Percentiles rank a stretch among this genome's conserved stretches.
Evolutionary conservation across 2,329 filamentous ascomycete genomes (phyloP).

Genomic region (Stachybotrys elegans): DNA sequence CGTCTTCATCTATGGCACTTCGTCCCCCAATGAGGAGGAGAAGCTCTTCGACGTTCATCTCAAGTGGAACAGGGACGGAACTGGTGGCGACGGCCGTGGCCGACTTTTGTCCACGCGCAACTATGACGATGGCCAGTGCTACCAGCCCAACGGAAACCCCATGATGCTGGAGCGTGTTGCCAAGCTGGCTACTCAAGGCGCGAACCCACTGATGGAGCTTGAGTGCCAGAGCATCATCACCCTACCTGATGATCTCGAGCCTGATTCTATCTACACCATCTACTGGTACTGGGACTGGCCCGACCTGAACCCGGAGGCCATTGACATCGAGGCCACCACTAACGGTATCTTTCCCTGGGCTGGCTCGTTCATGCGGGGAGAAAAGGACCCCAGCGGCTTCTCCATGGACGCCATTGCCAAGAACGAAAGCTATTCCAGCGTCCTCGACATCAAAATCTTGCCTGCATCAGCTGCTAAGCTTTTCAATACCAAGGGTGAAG

Average conservation of each 20-base stretch:
- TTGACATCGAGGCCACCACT: slow-evolving; percentile 32
- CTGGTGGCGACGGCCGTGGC: slow-evolving; percentile 74
- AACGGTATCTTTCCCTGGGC: slow-evolving; percentile 37
- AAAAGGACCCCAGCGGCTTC: slow-evolving; percentile 31
- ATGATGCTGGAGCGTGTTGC: slow-evolving; percentile 57
- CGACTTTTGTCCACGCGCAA: slow-evolving; percentile 69
- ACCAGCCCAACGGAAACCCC: slow-evolving; percentile 61
- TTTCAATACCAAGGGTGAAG: slow-evolving; percentile 16
- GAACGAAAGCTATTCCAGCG: slow-evolving; percentile 37
- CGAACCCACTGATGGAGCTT: slow-evolving; percentile 53
- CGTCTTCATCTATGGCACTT: slow-evolving; percentile 71
- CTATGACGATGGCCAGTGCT: slow-evolving; percentile 89
- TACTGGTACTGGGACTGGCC: slow-evolving; percentile 99
- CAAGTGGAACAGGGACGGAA: slow-evolving; percentile 73
- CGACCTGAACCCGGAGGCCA: slow-evolving; percentile 42
- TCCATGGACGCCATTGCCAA: slow-evolving; percentile 24
- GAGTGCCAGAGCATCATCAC: slow-evolving; percentile 79
- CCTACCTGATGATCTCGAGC: slow-evolving; percentile 61
- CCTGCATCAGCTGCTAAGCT: slow-evolving; percentile 14
- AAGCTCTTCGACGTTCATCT: slow-evolving; percentile 62
- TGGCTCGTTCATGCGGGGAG: slow-evolving; percentile 33
- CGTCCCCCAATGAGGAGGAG: slow-evolving; percentile 46
- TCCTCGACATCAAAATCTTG: slow-evolving; percentile 34
- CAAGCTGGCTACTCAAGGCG: slow-evolving; percentile 48
- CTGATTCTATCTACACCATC: slow-evolving; percentile 66